Evolutionary conservation across 192 early-diverging fungal species (phyloP).

Genomic region (Chytriomyces sp.): DNA sequence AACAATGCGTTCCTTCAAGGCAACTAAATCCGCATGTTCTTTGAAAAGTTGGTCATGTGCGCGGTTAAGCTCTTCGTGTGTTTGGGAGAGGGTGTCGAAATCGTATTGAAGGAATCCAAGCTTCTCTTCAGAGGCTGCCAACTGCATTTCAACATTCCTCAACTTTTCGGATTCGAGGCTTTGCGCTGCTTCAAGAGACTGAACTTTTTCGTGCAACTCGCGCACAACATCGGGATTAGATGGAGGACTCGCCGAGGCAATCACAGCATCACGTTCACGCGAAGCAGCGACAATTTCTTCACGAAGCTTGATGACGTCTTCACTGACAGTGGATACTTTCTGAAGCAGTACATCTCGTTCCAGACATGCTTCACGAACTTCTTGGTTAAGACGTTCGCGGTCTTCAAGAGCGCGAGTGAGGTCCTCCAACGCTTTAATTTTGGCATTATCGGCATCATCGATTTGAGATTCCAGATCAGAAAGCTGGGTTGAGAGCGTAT

Average conservation of each 20-base stretch:
- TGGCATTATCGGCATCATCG: background rate
- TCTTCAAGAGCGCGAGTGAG: constrained; percentile 23
- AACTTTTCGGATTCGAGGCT: too few species aligned
- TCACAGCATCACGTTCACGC: background rate
- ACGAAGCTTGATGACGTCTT: background rate
- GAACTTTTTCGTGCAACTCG: background rate
- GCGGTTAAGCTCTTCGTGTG: background rate
- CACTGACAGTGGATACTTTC: background rate
- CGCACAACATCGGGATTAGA: background rate
- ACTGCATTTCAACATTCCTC: background rate
- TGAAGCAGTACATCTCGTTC: background rate
- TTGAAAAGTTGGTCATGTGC: background rate
- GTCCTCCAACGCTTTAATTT: constrained; percentile 23
- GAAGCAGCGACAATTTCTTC: background rate
- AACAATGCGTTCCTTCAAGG: background rate
- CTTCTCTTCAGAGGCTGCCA: background rate
- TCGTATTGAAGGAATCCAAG: constrained; percentile 16
- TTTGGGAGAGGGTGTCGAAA: background rate
- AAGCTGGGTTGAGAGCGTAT: background rate
- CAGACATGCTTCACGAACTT: background rate
- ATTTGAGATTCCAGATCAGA: constrained; percentile 16
- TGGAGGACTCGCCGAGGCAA: background rate
- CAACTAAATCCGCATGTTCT: background rate
- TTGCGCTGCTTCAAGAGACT: too few species aligned
- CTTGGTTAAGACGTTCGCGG: background rate